A percentile compares a stretch with the other conserved stretches of the same genome.
Conservation (phyloP, 345 rosid genomes). For the Populus simonii region DNA sequence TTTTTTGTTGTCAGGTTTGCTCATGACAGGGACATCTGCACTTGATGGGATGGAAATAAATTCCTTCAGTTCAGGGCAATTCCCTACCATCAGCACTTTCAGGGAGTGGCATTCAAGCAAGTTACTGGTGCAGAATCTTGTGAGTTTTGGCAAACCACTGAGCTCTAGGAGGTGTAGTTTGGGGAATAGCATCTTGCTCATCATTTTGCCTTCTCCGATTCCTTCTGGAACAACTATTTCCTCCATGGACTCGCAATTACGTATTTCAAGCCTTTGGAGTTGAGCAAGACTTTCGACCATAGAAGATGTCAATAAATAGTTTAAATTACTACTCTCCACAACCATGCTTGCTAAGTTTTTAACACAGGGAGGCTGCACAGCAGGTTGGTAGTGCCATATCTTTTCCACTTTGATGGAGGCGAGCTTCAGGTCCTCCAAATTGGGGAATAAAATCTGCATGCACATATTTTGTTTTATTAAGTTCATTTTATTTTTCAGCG, state of each 20-base stretch:
- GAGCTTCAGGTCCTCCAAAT: neutral
- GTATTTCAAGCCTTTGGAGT: neutral
- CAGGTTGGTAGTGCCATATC: constrained; percentile 1
- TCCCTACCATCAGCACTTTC: neutral
- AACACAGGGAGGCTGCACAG: neutral
- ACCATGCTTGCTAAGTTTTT: neutral
- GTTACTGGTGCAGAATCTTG: neutral
- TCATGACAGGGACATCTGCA: neutral
- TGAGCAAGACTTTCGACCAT: neutral
- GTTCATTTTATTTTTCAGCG: neutral
- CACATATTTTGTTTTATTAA: neutral
- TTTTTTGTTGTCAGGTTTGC: neutral
- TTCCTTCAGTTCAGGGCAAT: neutral
- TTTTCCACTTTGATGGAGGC: neutral
- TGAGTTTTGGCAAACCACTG: neutral
- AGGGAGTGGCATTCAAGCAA: constrained; percentile 2
- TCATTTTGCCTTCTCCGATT: neutral
- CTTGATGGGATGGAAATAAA: neutral
- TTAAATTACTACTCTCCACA: neutral
- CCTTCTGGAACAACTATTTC: neutral
- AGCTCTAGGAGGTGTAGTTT: neutral
- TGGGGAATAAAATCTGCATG: constrained; percentile 9
- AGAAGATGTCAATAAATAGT: constrained; percentile 9
- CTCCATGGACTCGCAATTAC: neutral
- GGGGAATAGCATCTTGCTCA: neutral